Conservation (phyloP, 176 grass and related monocot genomes). For the Tillandsia fasciculata region DNA sequence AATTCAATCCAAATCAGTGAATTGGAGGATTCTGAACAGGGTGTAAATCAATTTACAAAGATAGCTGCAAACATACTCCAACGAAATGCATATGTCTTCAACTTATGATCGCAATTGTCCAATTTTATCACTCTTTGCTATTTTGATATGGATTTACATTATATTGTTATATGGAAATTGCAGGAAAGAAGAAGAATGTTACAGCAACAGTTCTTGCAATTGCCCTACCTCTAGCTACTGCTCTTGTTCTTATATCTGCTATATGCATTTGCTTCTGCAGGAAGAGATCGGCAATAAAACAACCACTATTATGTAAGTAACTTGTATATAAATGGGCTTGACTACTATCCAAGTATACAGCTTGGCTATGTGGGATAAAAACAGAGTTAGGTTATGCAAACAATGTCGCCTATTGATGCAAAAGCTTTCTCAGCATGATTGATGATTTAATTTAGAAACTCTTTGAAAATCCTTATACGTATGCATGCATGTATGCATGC, state of each 20-base stretch:
- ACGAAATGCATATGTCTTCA: too few species aligned
- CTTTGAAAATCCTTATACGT: too few species aligned
- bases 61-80: too few species aligned
- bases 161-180: neutral
- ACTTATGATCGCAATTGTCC: too few species aligned
- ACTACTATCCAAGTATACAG: neutral
- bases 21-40: too few species aligned
- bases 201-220: conserved; percentile 23
- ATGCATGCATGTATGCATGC: too few species aligned
- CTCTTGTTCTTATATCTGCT: conserved; percentile 11
- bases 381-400: neutral
- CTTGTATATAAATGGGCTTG: neutral
- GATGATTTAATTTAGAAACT: neutral
- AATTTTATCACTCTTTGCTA: too few species aligned
- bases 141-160: too few species aligned
- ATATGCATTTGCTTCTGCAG: conserved; percentile 27
- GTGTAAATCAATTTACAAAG: too few species aligned
- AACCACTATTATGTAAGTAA: conserved; percentile 26
- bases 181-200: conserved; percentile 32
- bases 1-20: too few species aligned
- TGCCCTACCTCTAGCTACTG: conserved; percentile 25
- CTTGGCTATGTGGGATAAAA: neutral
- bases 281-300: conserved; percentile 13
- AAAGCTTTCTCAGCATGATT: too few species aligned
- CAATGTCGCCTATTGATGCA: too few species aligned